Evolutionary conservation across 495 filamentous ascomycete species (phyloP), one percentile per base, ranked within the genome.

Genomic region (Elasticomyces elasticus): DNA sequence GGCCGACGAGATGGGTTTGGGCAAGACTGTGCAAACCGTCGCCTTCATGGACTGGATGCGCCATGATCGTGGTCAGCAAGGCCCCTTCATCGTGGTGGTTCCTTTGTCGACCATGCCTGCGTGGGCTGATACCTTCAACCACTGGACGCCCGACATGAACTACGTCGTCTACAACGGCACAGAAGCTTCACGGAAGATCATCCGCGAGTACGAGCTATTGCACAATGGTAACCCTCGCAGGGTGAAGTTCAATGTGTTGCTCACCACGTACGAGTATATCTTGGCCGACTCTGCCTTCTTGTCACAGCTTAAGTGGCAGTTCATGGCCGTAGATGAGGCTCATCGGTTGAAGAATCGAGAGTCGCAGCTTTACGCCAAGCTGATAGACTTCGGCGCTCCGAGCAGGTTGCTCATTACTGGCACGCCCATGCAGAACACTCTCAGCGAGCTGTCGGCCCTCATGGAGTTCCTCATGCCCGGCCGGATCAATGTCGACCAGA

Each of bases 21-120:
- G 92, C 23, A 99, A 99, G 73, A 99, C 92, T 0, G 91, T 99
- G 2, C 92, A 99, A 69, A 96, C 91, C 1, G 89, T 99, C 20
- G 77, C 92, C 0, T 97, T 97, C 67, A 84, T 96, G 73, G 95
- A 91, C 66, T 97, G 94, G 90, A 77, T 99, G 56, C 85, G 89
- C n/a, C 90, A 96, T 71, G 84, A 87, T 40, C 76, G 91, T 51
- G 75, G 75, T 44, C 94, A 97, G 63, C 82, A 97, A 69, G 92
- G 92, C 0, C 92, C 92, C 0, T 97, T 96, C 69, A 78, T 99
- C 30, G 89, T 95, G 38, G 87, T 99, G 23, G 92, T 95, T 12
- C 92, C 92, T 1, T 75, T 97, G 25, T 95, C 90, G 20, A 95
- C 94, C 17, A 91, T 99, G 70, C 90, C 92, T 10, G 87, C 92